These are phyloP conservation scores for Tricholomella constricta DNA, from an alignment of 768 basidiomycete species.

Conservation along the genomic window DNA sequence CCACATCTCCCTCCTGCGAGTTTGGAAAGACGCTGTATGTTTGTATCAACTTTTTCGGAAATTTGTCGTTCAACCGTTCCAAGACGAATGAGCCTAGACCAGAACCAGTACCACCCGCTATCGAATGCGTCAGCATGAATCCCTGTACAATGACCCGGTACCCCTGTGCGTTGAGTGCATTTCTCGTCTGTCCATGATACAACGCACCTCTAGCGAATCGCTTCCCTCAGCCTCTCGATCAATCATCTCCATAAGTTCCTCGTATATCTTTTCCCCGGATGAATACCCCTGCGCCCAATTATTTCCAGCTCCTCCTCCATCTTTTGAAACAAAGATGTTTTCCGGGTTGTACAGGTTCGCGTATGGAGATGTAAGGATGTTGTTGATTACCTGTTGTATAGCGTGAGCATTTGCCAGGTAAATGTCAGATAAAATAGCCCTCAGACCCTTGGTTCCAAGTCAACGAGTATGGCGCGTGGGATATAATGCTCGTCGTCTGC, in stretches of 20 bases:
- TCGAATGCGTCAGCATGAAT: conserved; percentile 98
- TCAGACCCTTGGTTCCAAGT: conserved; percentile 92
- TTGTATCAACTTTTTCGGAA: conserved; percentile 98
- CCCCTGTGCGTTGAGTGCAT: neutral
- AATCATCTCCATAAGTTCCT: conserved; percentile 99
- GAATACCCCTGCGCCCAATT: conserved; percentile 98
- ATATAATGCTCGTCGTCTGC: conserved; percentile 99
- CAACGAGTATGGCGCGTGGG: conserved; percentile 93
- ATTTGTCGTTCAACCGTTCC: conserved; percentile 95
- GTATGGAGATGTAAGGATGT: conserved; percentile 86
- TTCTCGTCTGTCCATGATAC: neutral
- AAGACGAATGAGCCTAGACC: conserved; percentile 98
- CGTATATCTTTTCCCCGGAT: conserved; percentile 88
- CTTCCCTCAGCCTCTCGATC: conserved; percentile 98
- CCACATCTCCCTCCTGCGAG: conserved; percentile 90
- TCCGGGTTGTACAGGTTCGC: conserved; percentile 95
- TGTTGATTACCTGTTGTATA: conserved; percentile 85
- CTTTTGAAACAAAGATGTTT: conserved; percentile 94
- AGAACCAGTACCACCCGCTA: conserved; percentile 98
- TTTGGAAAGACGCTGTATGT: conserved; percentile 99
- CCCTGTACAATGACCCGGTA: conserved; percentile 58
- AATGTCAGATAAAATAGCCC: neutral
- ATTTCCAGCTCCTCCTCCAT: conserved; percentile 98
- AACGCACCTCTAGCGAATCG: conserved; percentile 87
- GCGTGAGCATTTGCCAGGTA: conserved; percentile 12